These are phyloP conservation scores for Euphorbia corollata DNA, from an alignment of 441 rosid genomes.

Conservation along the genomic window DNA sequence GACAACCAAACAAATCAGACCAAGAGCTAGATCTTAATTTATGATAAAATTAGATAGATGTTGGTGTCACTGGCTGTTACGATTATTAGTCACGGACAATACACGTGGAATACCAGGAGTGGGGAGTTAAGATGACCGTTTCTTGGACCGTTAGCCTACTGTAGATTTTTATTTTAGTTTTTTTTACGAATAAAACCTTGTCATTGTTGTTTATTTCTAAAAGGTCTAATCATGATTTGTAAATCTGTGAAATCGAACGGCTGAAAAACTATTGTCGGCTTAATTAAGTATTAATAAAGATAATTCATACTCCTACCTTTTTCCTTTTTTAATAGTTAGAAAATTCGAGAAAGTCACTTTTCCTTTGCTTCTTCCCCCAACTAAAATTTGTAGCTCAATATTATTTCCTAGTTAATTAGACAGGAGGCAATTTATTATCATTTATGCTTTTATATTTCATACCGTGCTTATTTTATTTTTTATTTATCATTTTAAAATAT, in stretches of 20 bases:
- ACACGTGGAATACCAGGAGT: slow-evolving; percentile 25
- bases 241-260: slow-evolving; percentile 5
- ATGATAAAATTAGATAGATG: neutral
- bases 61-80: slow-evolving; percentile 23
- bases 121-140: slow-evolving; percentile 7
- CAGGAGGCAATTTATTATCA: too few relatives aligned
- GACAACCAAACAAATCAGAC: neutral
- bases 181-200: neutral
- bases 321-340: neutral
- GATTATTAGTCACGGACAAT: slow-evolving; percentile 17
- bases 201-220: too few relatives aligned
- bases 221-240: neutral
- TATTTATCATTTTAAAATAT: too few relatives aligned
- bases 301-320: neutral
- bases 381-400: too few relatives aligned
- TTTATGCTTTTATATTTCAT: too few relatives aligned
- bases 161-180: neutral
- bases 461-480: too few relatives aligned
- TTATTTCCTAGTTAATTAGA: too few relatives aligned
- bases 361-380: neutral
- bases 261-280: neutral
- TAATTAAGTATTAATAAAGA: neutral
- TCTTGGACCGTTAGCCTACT: neutral
- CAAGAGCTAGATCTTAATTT: slow-evolving; percentile 6
- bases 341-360: neutral